Evolutionary conservation across 1,284 basidiomycete genomes (phyloP).

Genomic region (Termitomyces sp.): DNA sequence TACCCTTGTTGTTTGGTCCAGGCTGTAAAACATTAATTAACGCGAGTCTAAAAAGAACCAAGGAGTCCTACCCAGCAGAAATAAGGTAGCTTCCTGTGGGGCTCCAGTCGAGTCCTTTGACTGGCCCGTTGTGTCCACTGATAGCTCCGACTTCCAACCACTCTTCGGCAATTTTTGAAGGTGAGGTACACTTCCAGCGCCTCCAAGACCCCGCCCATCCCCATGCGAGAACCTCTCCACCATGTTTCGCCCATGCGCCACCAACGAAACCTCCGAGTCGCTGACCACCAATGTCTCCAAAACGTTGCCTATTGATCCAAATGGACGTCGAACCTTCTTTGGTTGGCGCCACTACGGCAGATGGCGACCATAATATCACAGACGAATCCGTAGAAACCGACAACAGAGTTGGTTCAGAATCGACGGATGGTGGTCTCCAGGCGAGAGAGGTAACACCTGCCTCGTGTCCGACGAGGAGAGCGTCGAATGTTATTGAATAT

Average conservation of each 20-base stretch:
- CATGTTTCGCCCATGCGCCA: slow-evolving; percentile 66
- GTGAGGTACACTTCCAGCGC: slow-evolving; percentile 57
- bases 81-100: slow-evolving; percentile 79
- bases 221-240: slow-evolving; percentile 71
- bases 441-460: slow-evolving; percentile 82
- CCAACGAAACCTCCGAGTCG: slow-evolving; percentile 88
- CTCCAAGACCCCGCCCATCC: slow-evolving; percentile 93
- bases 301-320: slow-evolving; percentile 86
- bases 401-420: slow-evolving; percentile 53
- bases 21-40: slow-evolving; percentile 34
- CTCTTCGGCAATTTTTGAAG: slow-evolving; percentile 28
- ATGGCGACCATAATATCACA: slow-evolving; percentile 86
- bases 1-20: slow-evolving; percentile 87
- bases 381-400: slow-evolving; percentile 92
- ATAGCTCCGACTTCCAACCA: slow-evolving; percentile 81
- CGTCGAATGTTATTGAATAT: slow-evolving; percentile 83
- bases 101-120: slow-evolving; percentile 82
- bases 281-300: slow-evolving; percentile 88
- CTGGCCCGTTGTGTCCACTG: slow-evolving; percentile 75
- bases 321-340: slow-evolving; percentile 54
- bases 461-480: slow-evolving; percentile 89
- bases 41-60: slow-evolving; percentile 1
- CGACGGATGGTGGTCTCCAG: slow-evolving; percentile 57
- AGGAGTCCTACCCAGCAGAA: slow-evolving; percentile 60
- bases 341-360: slow-evolving; percentile 40